A percentile compares a stretch with the other conserved stretches of the same genome.
These are phyloP conservation scores for Parachaetomium inaequale DNA, from an alignment of 495 filamentous ascomycete species.

Conservation along the genomic window DNA sequence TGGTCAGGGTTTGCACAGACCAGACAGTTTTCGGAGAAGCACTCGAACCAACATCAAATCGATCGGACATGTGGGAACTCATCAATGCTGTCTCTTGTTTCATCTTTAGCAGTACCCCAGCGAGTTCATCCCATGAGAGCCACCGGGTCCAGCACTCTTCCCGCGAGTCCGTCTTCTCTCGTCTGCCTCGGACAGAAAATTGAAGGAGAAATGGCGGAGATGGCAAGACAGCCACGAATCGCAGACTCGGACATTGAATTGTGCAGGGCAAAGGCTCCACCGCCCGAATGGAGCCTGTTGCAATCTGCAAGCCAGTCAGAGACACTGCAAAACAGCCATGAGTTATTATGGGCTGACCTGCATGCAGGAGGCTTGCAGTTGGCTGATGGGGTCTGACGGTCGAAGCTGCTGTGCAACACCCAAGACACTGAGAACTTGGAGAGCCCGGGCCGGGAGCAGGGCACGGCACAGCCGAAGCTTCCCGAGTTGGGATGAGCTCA, in stretches of 20 bases:
- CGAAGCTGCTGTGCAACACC: not conserved
- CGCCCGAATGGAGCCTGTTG: not conserved
- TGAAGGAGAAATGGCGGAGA: too few species aligned
- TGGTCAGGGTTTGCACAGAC: not conserved
- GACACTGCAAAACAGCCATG: not conserved
- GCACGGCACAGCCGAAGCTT: too few species aligned
- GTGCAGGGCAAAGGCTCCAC: not conserved
- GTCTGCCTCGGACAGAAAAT: too few species aligned
- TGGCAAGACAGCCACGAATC: not conserved
- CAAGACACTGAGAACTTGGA: constrained; percentile 1
- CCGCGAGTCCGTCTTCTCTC: not conserved
- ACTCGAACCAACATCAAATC: not conserved
- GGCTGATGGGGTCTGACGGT: not conserved
- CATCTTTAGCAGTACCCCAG: not conserved
- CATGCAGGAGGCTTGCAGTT: constrained; percentile 23
- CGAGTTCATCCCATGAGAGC: not conserved
- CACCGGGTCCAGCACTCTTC: not conserved
- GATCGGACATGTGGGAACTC: not conserved
- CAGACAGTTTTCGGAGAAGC: not conserved
- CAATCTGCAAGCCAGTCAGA: not conserved
- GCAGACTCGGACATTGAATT: not conserved
- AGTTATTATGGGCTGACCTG: constrained; percentile 4
- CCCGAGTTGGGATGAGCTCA: too few species aligned
- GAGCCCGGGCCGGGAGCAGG: not conserved
- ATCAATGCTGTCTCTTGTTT: not conserved